Percentiles rank a stretch among this genome's conserved stretches.
These are phyloP conservation scores for Akanthomyces dipterigenus DNA, from an alignment of 2,329 filamentous ascomycete species.

Conservation along the genomic window DNA sequence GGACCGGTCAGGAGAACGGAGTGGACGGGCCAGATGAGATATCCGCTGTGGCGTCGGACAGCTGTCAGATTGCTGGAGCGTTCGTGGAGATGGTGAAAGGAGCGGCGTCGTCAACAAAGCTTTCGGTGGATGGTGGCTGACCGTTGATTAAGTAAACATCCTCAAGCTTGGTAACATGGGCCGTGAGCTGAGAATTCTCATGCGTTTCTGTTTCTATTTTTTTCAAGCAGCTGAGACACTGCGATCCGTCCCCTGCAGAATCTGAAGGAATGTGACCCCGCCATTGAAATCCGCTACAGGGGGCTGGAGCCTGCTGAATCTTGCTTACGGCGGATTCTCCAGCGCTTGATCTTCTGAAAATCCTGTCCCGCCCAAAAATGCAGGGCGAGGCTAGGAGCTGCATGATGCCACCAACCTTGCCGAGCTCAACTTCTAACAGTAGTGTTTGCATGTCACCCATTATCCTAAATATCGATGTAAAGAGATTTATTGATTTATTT, in stretches of 20 bases:
- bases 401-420: neutral
- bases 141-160: too few species aligned
- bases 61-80: neutral
- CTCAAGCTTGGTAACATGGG: neutral
- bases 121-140: neutral
- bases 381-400: neutral
- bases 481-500: neutral
- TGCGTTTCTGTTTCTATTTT: neutral
- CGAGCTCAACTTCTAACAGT: neutral
- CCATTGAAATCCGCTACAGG: neutral
- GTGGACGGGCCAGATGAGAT: constrained; percentile 3
- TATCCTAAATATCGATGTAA: neutral
- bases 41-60: constrained; percentile 10
- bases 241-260: too few species aligned
- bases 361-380: neutral
- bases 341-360: neutral
- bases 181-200: neutral
- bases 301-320: neutral
- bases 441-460: neutral
- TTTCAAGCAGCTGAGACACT: neutral
- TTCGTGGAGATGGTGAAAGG: neutral
- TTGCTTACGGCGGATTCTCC: neutral
- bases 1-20: neutral
- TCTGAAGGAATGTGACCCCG: neutral
- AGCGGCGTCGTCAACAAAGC: neutral